Conservation (phyloP, 2,329 filamentous ascomycete species). For the Zymoseptoria brevis region DNA sequence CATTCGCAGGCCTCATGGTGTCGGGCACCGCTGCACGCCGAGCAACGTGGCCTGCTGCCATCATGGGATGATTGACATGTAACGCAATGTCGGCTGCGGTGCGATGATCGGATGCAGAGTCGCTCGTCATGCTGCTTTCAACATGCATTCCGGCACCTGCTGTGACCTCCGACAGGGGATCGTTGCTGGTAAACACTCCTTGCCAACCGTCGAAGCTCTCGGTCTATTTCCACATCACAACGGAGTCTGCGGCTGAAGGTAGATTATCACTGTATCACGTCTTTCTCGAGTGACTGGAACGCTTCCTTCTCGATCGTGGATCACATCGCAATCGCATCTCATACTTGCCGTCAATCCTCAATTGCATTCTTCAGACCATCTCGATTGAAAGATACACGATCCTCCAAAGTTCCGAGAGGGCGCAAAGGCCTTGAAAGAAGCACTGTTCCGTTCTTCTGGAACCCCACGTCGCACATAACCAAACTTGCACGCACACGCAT, state of each 20-base stretch:
- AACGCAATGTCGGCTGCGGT: background rate
- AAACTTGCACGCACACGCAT: too few relatives aligned
- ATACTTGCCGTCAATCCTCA: too few relatives aligned
- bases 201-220: background rate
- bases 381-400: too few relatives aligned
- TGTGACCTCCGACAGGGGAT: background rate
- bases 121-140: background rate
- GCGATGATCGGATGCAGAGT: background rate
- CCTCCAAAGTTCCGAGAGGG: too few relatives aligned
- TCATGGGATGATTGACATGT: background rate
- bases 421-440: too few relatives aligned
- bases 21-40: slow-evolving; percentile 6
- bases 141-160: background rate
- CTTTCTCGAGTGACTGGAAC: too few relatives aligned
- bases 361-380: too few relatives aligned
- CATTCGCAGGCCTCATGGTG: background rate
- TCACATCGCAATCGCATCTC: too few relatives aligned
- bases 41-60: background rate
- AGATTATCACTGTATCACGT: too few relatives aligned
- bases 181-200: background rate
- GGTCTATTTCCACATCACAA: background rate
- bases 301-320: too few relatives aligned
- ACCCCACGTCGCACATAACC: too few relatives aligned
- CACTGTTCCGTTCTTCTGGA: too few relatives aligned
- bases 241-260: background rate